phyloP scores from a whole-genome alignment of 2,329 filamentous ascomycete genomes.

The Monosporascus cannonballus region DNA sequence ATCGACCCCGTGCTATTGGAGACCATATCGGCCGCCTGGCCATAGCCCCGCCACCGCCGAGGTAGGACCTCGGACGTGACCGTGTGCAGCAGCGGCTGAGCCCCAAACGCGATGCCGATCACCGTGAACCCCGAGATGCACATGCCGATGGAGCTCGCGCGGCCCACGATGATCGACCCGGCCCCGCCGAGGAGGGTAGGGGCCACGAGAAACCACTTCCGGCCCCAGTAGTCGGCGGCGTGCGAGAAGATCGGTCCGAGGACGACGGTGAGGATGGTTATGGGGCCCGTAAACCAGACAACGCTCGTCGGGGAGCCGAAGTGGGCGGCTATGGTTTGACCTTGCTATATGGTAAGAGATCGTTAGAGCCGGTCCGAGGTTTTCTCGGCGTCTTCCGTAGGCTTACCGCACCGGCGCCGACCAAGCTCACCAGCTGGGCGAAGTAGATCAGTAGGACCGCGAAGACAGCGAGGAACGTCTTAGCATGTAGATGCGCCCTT shows the following conservation, averaged over 20 bases:
- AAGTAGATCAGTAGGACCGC: constrained; percentile 31
- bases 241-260: constrained; percentile 31
- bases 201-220: constrained; percentile 33
- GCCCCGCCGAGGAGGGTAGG: constrained; percentile 27
- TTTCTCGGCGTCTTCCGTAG: background rate
- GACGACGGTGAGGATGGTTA: constrained; percentile 32
- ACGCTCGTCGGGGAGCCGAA: constrained; percentile 16
- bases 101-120: constrained; percentile 29
- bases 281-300: constrained; percentile 29
- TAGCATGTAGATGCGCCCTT: constrained; percentile 22
- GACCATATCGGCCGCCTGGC: constrained; percentile 27
- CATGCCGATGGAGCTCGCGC: constrained; percentile 28
- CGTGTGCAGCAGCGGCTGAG: constrained; percentile 32
- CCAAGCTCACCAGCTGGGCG: constrained; percentile 27
- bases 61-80: constrained; percentile 34
- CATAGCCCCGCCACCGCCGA: constrained; percentile 28
- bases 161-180: constrained; percentile 30
- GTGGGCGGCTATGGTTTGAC: constrained; percentile 23
- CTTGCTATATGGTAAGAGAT: constrained; percentile 19
- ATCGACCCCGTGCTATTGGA: constrained; percentile 25
- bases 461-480: constrained; percentile 29
- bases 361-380: background rate
- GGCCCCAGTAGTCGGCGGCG: constrained; percentile 37
- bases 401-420: constrained; percentile 29
- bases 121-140: constrained; percentile 31